Conservation (phyloP, 1,139 yeast genomes). For the Debaryomycetaceae sp. region DNA sequence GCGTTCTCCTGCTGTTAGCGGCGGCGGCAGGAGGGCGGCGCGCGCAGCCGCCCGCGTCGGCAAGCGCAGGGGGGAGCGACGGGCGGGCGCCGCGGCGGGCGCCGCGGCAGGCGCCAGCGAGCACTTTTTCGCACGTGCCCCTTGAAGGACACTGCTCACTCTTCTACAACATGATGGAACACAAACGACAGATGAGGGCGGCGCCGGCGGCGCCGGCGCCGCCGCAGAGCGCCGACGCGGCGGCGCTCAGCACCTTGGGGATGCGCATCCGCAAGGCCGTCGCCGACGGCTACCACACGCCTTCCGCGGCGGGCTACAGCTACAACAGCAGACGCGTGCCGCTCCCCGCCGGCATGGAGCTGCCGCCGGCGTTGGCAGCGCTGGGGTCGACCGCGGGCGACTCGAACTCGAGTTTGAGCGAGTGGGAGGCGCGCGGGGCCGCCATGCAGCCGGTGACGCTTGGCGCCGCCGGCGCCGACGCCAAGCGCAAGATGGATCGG, state of each 20-base stretch:
- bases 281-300: constrained; percentile 52
- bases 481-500: constrained; percentile 36
- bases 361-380: constrained; percentile 37
- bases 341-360: constrained; percentile 42
- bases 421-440: constrained; percentile 35
- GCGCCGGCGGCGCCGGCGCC: constrained; percentile 1
- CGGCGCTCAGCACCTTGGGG: constrained; percentile 51
- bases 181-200: constrained; percentile 12
- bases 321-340: constrained; percentile 40
- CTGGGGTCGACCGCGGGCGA: constrained; percentile 40
- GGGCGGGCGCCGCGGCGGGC: too few species aligned
- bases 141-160: too few species aligned
- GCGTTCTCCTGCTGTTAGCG: too few species aligned
- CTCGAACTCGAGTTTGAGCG: constrained; percentile 38
- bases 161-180: too few species aligned
- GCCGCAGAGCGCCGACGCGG: constrained; percentile 15
- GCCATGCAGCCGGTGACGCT: constrained; percentile 14
- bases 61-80: too few species aligned
- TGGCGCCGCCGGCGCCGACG: constrained; percentile 4
- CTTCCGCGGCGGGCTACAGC: constrained; percentile 11
- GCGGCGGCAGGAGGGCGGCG: too few species aligned
- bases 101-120: too few species aligned
- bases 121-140: too few species aligned
- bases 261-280: constrained; percentile 71
- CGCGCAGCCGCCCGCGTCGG: too few species aligned